Evolutionary conservation across 345 rosid species (phyloP), one percentile per base, ranked within the genome.

Genomic region (Syzygium grande): DNA sequence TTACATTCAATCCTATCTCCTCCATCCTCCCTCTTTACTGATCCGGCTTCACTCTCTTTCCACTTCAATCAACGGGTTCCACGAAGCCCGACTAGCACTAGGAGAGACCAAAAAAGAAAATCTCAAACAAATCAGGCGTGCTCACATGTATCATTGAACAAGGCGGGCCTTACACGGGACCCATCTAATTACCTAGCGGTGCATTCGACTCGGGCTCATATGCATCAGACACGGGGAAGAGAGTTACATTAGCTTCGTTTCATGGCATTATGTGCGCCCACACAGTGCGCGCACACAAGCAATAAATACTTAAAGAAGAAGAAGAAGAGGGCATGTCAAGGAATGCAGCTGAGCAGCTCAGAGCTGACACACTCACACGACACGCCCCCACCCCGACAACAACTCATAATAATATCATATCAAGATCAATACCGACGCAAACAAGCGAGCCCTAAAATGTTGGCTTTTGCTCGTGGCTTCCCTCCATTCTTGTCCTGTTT

Each of bases 381-480:
- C 59, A 22, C 59, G 23, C 83, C 83, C 49, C 83, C 83, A 5
- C 12, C 43, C 49, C 83, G 83, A 73, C 83, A 73, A 19, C 12
- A 38, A 9, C 83, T 73, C 49, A 38, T 19, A 9, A 68, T 68
- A 34, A 38, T 21, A 10, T 61, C 73, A n/a, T 59, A 4, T 6
- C 5, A 53, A 8, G 12, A 30, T 30, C 12, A 29, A 10, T 43
- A 21, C 83, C 49, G 19, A 19, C 49, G 7, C 83, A 22, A 38
- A 22, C 56, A 30, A 88, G 56, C 58, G 51, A 89, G 27, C 34
- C 86, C 89, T 52, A 38, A 78, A 85, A 84, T 43, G 25, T 84
- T 59, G 93, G 92, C 92, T 90, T 90, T 92, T 78, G 91, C 93
- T 89, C 92, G 73, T 91, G 92, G 92, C 90, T 65, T 30, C 79